Base-by-base conservation (phyloP, 164 flowering plant genomes). In the Liriodendron chinense region DNA sequence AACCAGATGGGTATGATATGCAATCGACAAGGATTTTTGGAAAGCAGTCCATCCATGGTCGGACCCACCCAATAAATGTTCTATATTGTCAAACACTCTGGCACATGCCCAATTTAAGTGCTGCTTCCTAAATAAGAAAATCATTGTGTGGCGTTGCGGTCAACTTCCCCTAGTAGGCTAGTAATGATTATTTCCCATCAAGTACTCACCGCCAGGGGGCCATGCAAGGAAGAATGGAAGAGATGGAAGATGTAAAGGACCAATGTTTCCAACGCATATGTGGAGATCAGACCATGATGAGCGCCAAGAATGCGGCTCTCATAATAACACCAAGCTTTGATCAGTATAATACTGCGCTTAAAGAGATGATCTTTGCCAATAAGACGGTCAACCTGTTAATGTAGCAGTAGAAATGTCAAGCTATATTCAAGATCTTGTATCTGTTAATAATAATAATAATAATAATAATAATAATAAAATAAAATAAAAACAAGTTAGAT, bases 241-340 rank as follows among this genome's bases (percentile, higher is more conserved):
- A 86, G 85, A 76, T 90, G 90, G 84, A 92, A 92, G 73, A 94
- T 86, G 79, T 94, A 92, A 26, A 96, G 77, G 70, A 96, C 97
- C 80, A 96, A 72, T 0, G 91, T 96, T 81, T 94, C 99, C 85
- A 96, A 78, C 3, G 98, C 98, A 86, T 92, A 96, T 21, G 98
- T 94, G 57, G 99, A 96, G 65, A 94, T 88, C 81, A 96, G 81
- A 69, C 96, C 96, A 85, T 93, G 97, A 79, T 92, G 94, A 70
- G 98, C 97, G 68, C 98, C 98, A 68, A 96, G 93, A 75, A 94
- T 89, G 34, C 97, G 97, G 72, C 98, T 95, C 77, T 92, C 99
- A 78, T 93, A 92, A 79, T 90, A 95, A 78, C 97, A 96, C 99
- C 99, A 96, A 20, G 99, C 94, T 77, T 96, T 96, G 16, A 92